These are phyloP conservation scores for Luffa aegyptiaca DNA, from an alignment of 306 rosid species.

Conservation along the genomic window DNA sequence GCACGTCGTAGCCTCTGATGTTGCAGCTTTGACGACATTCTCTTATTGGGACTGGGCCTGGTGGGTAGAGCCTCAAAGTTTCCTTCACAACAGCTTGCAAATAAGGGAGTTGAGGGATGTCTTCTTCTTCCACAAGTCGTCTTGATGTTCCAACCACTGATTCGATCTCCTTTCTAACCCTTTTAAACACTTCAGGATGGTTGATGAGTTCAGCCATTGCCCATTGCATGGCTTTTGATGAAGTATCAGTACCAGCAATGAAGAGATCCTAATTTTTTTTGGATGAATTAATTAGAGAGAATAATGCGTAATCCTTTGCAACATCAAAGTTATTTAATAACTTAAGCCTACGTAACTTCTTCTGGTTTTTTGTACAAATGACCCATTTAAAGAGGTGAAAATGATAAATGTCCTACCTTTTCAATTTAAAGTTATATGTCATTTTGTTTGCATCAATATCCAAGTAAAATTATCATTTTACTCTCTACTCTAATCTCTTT, in stretches of 20 bases:
- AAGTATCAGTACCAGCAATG: slow-evolving; percentile 53
- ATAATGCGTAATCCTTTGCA: background rate
- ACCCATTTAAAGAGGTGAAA: no score
- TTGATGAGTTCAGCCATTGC: slow-evolving; percentile 44
- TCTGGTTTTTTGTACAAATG: no score
- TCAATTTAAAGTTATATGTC: no score
- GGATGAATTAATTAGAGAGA: background rate
- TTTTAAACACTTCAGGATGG: slow-evolving; percentile 29
- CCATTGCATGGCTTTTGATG: slow-evolving; percentile 50
- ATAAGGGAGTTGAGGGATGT: slow-evolving; percentile 37
- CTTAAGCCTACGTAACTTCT: no score
- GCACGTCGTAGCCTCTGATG: slow-evolving; percentile 25
- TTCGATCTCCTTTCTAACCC: slow-evolving; percentile 30
- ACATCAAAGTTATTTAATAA: no score
- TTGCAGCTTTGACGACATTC: slow-evolving; percentile 23
- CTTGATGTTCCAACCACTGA: slow-evolving; percentile 28
- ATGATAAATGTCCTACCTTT: no score
- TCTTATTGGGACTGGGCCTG: slow-evolving; percentile 30
- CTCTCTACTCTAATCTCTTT: no score
- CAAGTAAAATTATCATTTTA: no score
- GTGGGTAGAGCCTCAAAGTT: slow-evolving; percentile 40
- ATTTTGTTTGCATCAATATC: no score
- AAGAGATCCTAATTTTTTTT: slow-evolving; percentile 31
- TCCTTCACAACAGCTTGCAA: slow-evolving; percentile 44
- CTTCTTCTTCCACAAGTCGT: slow-evolving; percentile 29